Evolutionary conservation across 2,329 filamentous ascomycete genomes (phyloP).

Genomic region (Fusarium hostae): DNA sequence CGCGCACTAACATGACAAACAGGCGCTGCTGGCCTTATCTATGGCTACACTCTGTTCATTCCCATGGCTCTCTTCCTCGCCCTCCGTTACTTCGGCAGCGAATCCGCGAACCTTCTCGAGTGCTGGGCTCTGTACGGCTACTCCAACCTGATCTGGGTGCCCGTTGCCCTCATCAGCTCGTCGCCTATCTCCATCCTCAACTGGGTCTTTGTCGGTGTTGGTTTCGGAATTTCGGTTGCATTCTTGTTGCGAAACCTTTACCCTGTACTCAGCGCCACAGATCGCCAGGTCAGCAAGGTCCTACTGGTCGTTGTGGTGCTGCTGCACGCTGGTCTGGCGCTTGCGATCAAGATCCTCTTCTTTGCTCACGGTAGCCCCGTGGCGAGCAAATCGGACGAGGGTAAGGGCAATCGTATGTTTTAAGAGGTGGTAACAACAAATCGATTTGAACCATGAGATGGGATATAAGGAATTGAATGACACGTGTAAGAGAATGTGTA

Average conservation of each 20-base stretch:
- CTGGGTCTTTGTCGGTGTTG: conserved; percentile 90
- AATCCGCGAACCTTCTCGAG: conserved; percentile 91
- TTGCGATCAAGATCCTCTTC: conserved; percentile 97
- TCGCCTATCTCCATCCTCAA: conserved; percentile 87
- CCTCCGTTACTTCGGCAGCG: conserved; percentile 94
- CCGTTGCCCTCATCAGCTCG: conserved; percentile 91
- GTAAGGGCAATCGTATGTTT: conserved; percentile 35
- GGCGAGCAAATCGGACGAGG: conserved; percentile 53
- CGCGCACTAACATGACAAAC: conserved; percentile 15
- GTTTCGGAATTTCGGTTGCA: conserved; percentile 82
- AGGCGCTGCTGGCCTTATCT: conserved; percentile 90
- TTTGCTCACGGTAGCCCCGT: conserved; percentile 80
- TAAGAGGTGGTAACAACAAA: conserved; percentile 1
- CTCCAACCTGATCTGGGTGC: conserved; percentile 96
- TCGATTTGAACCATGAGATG: conserved; percentile 1
- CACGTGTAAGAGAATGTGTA: conserved; percentile 33
- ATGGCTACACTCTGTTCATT: conserved; percentile 92
- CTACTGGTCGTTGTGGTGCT: conserved; percentile 85
- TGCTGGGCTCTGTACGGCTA: conserved; percentile 97
- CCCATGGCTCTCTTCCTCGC: conserved; percentile 87
- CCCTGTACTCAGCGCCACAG: conserved; percentile 91
- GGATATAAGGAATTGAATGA: conserved; percentile 19
- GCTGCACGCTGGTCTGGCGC: conserved; percentile 87
- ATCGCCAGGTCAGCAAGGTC: conserved; percentile 89
- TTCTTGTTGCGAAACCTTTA: conserved; percentile 89